Evolutionary conservation across 2,329 filamentous ascomycete species (phyloP), one percentile per base, ranked within the genome.

Genomic region (Arachnopeziza araneosa): DNA sequence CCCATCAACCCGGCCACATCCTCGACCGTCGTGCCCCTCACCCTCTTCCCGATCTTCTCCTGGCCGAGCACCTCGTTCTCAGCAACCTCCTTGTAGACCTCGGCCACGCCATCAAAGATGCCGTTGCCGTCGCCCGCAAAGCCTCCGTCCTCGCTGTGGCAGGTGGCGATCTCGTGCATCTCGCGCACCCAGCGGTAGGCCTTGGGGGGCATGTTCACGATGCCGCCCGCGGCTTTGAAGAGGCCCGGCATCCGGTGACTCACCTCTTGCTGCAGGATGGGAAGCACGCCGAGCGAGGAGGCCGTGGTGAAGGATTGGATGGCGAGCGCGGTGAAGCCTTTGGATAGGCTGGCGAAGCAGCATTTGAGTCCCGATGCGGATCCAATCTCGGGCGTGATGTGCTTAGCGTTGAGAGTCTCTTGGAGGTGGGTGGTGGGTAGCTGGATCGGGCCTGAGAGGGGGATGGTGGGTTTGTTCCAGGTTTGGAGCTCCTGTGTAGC

Each of bases 181-280:
- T 92, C 89, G 36, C 80, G 77, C 0, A 90, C 85, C 88, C 89
- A 93, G 12, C 89, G 78, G 71, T 91, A 91, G 21, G 89, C 89
- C 75, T 92, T 93, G 8, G 85, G 83, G 24, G 87, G 80, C 81
- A 91, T 89, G 17, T 73, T 75, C 1, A 81, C 75, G 7, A 90
- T 75, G 2, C 79, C 75, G 36, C 70, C 76, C 67, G 84, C 79
- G 1, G 79, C 82, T 55, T 74, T 71, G 24, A 74, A 71, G 8
- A 50, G 76, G 72, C 9, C 68, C 67, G 86, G 84, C 54, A 78
- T 76, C 58, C 80, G 75, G 8, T 74, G 72, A 19, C 75, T 71
- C 57, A 91, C 73, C 64, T 88, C 82, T 7, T 72, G 71, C 61
- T 80, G 76, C n/a, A 91, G 76, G 56, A 85, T 79, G 0, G 75